phyloP scores from a whole-genome alignment of 306 rosid genomes.

The Pterocarpus macrocarpus region DNA sequence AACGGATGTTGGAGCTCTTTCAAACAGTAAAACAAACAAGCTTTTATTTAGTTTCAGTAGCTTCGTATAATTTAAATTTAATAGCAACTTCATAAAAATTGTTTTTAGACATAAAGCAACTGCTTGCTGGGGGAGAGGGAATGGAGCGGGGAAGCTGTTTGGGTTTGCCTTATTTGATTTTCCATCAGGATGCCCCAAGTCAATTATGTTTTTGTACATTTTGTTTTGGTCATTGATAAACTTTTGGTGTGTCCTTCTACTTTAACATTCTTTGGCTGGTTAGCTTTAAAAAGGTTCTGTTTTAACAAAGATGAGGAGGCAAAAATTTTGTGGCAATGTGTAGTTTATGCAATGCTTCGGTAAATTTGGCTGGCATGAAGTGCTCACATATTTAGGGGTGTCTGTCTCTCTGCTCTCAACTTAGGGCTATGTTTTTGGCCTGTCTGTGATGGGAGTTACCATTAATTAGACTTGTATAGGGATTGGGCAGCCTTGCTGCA shows the following conservation, averaged over 20 bases:
- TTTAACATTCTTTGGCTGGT: background rate
- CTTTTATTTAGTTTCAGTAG: slow-evolving; percentile 14
- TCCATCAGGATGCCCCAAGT: slow-evolving; percentile 4
- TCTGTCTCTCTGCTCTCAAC: background rate
- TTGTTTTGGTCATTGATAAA: slow-evolving; percentile 25
- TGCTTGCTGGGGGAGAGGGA: slow-evolving; percentile 22
- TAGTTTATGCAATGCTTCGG: slow-evolving; percentile 11
- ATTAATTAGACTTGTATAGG: slow-evolving; percentile 9
- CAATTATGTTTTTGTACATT: background rate
- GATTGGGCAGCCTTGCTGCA: slow-evolving; percentile 1
- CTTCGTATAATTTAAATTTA: background rate
- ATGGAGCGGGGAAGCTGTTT: background rate
- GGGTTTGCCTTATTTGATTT: slow-evolving; percentile 15
- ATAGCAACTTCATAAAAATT: too few relatives aligned
- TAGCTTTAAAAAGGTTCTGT: slow-evolving; percentile 2
- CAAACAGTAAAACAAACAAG: too few relatives aligned
- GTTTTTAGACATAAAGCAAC: background rate
- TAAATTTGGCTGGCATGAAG: slow-evolving; percentile 30
- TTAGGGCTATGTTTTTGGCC: background rate
- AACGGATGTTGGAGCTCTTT: too few relatives aligned
- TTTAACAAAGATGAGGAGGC: background rate
- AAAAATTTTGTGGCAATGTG: slow-evolving; percentile 13
- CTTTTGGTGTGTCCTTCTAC: slow-evolving; percentile 2
- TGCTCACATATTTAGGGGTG: background rate
- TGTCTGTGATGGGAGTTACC: slow-evolving; percentile 15